A percentile compares a stretch with the other conserved stretches of the same genome.
Evolutionary conservation across 108 stramenopile genomes (phyloP).

Genomic region (Halocafeteria seosinensis): DNA sequence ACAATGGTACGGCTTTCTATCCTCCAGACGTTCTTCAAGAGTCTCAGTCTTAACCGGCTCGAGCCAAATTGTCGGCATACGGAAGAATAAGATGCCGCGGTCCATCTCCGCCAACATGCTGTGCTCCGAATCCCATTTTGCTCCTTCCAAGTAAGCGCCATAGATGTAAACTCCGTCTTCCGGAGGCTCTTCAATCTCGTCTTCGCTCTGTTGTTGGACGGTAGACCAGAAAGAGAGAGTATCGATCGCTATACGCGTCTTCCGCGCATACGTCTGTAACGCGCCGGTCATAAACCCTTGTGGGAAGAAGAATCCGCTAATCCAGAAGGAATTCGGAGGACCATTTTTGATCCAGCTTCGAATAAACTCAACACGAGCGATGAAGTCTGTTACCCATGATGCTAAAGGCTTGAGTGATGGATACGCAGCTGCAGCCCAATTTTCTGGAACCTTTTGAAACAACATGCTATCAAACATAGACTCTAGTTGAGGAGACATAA

Average conservation of each 20-base stretch:
- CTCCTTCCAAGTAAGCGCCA: conserved; percentile 43
- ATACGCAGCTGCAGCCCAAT: conserved; percentile 35
- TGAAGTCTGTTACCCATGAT: conserved; percentile 32
- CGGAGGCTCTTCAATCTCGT: conserved; percentile 10
- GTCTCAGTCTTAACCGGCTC: conserved; percentile 5
- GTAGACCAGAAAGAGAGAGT: conserved; percentile 19
- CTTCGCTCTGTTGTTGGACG: conserved; percentile 16
- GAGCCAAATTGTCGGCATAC: conserved; percentile 36
- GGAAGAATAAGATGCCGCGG: conserved; percentile 19
- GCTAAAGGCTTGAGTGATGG: conserved; percentile 37
- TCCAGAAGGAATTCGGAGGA: conserved; percentile 31
- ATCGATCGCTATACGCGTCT: conserved; percentile 29
- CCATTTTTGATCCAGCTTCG: conserved; percentile 23
- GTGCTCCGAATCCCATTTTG: conserved; percentile 23
- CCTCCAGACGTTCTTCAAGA: not conserved
- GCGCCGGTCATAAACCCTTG: conserved; percentile 42
- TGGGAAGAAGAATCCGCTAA: conserved; percentile 40
- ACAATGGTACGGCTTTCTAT: too few relatives aligned
- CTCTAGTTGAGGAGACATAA: conserved; percentile 36
- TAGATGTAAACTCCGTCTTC: conserved; percentile 35
- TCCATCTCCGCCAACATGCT: conserved; percentile 23
- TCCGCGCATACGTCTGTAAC: conserved; percentile 31
- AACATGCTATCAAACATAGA: conserved; percentile 33
- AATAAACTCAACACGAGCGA: conserved; percentile 22
- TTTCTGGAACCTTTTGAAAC: conserved; percentile 28